phyloP scores from a whole-genome alignment of 768 basidiomycete species.

The Arthromyces matolae region DNA sequence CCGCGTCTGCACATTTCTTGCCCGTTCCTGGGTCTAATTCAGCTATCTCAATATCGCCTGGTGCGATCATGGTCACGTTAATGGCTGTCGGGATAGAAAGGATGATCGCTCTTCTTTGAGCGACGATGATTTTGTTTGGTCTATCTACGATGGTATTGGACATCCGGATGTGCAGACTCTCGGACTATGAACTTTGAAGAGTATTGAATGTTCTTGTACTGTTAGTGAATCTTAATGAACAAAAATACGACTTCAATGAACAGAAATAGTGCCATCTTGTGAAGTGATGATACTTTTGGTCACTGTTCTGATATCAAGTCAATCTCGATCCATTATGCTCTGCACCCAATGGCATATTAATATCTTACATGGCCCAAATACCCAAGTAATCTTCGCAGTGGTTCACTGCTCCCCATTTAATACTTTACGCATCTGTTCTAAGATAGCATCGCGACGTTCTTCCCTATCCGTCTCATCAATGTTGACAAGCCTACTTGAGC shows the following conservation, averaged over 20 bases:
- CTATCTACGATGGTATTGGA: background rate
- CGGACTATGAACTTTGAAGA: too few relatives aligned
- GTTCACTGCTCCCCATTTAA: constrained; percentile 9
- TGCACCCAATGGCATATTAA: background rate
- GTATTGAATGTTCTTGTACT: too few relatives aligned
- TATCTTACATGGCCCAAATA: background rate
- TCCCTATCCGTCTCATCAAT: constrained; percentile 3
- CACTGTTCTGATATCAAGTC: too few relatives aligned
- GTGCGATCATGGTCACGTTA: constrained; percentile 18
- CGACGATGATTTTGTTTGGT: background rate
- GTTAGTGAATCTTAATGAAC: too few relatives aligned
- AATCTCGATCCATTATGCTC: too few relatives aligned
- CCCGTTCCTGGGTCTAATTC: constrained; percentile 53
- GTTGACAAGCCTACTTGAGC: background rate
- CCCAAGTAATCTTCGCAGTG: too few relatives aligned
- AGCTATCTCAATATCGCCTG: constrained; percentile 25
- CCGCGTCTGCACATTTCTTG: constrained; percentile 45
- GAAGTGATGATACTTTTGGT: too few relatives aligned
- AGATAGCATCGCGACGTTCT: constrained; percentile 5
- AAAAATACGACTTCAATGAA: too few relatives aligned
- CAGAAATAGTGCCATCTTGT: too few relatives aligned
- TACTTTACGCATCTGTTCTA: constrained; percentile 10
- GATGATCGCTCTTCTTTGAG: background rate
- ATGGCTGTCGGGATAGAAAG: constrained; percentile 13
- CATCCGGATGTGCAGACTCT: too few relatives aligned